Base-by-base conservation (phyloP, 2,329 filamentous ascomycete species). In the Fusarium liriodendri region DNA sequence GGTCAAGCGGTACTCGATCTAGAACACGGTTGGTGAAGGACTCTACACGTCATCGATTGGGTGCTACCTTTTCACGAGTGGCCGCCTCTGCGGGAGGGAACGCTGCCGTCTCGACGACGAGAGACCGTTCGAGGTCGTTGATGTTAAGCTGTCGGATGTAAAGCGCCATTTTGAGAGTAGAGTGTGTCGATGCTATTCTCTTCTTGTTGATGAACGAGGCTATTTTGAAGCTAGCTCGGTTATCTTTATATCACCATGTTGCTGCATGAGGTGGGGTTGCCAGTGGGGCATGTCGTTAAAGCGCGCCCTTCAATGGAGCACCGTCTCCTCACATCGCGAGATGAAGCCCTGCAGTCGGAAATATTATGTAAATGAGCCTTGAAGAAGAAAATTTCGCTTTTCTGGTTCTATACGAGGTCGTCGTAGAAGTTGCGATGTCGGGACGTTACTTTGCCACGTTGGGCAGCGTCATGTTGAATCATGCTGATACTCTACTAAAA, bases 21-120 rank as follows among this genome's bases (percentile, higher is more conserved):
- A 25, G 32, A 18, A 35, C 32, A 57, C 20, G 20, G 52, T 57
- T 57, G 52, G 29, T 33, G 10, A 37, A 25, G 8, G 25, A 32
- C 47, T 57, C 52, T 57, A 20, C 2, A 22, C n/a, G 54, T 16
- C 10, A 22, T 62, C 22, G 6, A 10, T 11, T 11, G 37, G 33
- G 20, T 6, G 58, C 40, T 35, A 79, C 79, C 70, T 80, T 80
- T 64, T 78, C 76, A 20, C 72, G 77, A 60, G 76, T 77, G 4
- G 80, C 80, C 4, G 77, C 80, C 37, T 80, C 76, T 0, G 73
- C 73, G 2, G 79, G 76, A 6, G 79, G 79, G 45, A 81, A 81
- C 0, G 79, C 79, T 0, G 79, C 74, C 1, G 78, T 72, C 32
- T 81, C 80, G 3, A 81, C 75, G 6, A 62, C 54, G 1, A 66